Evolutionary conservation across 1,284 basidiomycete genomes (phyloP), one percentile per base, ranked within the genome.

Genomic region (Ceratobasidium sp.): DNA sequence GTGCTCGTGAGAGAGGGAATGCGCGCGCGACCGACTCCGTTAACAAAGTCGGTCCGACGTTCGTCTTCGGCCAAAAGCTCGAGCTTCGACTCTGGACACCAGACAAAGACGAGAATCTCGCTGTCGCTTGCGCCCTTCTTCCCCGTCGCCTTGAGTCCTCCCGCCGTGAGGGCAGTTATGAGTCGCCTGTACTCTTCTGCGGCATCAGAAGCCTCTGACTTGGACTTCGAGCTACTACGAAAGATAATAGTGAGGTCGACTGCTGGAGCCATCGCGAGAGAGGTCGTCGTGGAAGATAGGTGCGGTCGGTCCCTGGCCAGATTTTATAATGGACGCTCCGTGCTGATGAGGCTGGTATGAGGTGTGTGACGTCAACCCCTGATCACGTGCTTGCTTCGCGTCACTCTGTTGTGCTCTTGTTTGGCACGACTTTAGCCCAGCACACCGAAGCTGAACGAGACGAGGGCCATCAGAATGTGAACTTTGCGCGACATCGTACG

Each of bases 31-130:
- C 87, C 87, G 23, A 90, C 82, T 0, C 90, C 89, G 71, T 85
- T 85, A 16, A 89, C 82, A 80, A 89, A 91, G 82, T 89, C 88
- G 28, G 84, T 89, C 81, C 38, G 76, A 75, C 89, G 83, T 82
- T 97, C 95, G 44, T 88, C 84, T 75, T 89, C 87, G 0, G 91
- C 87, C 14, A 97, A 85, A 67, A 86, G 86, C 43, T 85, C 80
- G 11, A 97, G 82, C 72, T 89, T 86, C 47, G 83, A 82, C 50
- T 87, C 83, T 0, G 90, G 88, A 73, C 91, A 93, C n/a, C 85
- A 85, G 16, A 98, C 87, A 75, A 98, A 89, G 2, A 98, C 83
- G 62, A 96, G 85, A 2, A 97, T 80, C 77, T 96, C 91, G 5
- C 92, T 91, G 66, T 91, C 85, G 13, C 86, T 85, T 77, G 91